phyloP scores from a whole-genome alignment of 768 basidiomycete genomes.

The Termitomyces sp. region DNA sequence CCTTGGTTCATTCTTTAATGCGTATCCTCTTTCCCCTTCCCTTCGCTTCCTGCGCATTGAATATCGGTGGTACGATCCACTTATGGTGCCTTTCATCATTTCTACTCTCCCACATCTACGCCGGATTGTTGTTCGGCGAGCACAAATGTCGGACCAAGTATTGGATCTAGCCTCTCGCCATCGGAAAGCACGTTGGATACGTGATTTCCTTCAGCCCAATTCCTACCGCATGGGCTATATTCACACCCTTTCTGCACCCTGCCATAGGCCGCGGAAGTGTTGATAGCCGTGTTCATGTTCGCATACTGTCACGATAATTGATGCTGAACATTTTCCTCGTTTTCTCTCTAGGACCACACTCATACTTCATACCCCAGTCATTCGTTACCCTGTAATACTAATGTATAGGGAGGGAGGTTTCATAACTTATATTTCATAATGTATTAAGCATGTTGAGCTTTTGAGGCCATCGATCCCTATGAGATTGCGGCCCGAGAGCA shows the following conservation, averaged over 20 bases:
- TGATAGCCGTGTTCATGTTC: neutral
- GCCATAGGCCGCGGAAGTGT: neutral
- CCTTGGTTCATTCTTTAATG: constrained; percentile 40
- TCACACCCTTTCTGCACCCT: constrained; percentile 1
- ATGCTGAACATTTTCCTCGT: neutral
- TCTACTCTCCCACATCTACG: constrained; percentile 27
- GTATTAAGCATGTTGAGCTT: neutral
- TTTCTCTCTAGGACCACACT: neutral
- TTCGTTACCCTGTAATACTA: neutral
- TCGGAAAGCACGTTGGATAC: constrained; percentile 9
- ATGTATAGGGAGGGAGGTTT: neutral
- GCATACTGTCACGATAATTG: neutral
- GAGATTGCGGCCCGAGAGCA: neutral
- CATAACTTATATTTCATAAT: too few relatives aligned
- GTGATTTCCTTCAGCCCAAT: constrained; percentile 2
- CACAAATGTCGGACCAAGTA: constrained; percentile 27
- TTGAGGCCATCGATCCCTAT: neutral
- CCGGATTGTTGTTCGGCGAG: constrained; percentile 27
- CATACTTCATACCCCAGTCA: neutral
- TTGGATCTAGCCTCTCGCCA: constrained; percentile 18
- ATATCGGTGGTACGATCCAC: constrained; percentile 41
- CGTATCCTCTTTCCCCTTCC: constrained; percentile 33
- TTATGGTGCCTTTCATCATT: constrained; percentile 29
- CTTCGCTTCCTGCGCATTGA: constrained; percentile 34
- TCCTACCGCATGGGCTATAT: neutral